phyloP scores from a whole-genome alignment of 345 rosid genomes.

The Salix brachista region DNA sequence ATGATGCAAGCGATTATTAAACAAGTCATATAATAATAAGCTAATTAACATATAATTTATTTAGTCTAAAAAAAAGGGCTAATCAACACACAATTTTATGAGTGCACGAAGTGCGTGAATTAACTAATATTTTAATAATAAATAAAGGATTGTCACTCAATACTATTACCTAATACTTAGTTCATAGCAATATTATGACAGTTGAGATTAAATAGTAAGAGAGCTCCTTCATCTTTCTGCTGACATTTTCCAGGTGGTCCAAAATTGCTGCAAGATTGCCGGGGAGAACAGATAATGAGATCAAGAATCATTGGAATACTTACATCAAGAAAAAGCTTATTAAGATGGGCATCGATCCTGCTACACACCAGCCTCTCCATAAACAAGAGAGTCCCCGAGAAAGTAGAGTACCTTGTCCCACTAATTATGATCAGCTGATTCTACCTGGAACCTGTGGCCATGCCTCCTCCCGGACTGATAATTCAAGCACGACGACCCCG shows the following conservation, averaged over 20 bases:
- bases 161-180: neutral
- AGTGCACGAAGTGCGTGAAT: neutral
- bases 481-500: constrained; percentile 9
- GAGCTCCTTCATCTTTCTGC: neutral
- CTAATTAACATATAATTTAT: too few species aligned
- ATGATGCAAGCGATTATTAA: neutral
- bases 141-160: neutral
- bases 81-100: neutral
- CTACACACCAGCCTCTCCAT: constrained; percentile 46
- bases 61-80: too few species aligned
- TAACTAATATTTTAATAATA: neutral
- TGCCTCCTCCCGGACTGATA: constrained; percentile 10
- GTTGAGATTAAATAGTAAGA: neutral
- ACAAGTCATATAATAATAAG: neutral
- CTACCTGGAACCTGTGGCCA: neutral
- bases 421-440: neutral
- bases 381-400: constrained; percentile 9
- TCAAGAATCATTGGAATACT: constrained; percentile 81
- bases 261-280: constrained; percentile 73
- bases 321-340: constrained; percentile 75
- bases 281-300: constrained; percentile 85
- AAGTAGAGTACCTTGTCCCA: neutral
- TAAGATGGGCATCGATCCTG: constrained; percentile 76
- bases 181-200: neutral
- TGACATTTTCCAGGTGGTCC: constrained; percentile 56